Base-by-base conservation (phyloP, 139 green algal genomes). In the Coelastrella sp. region DNA sequence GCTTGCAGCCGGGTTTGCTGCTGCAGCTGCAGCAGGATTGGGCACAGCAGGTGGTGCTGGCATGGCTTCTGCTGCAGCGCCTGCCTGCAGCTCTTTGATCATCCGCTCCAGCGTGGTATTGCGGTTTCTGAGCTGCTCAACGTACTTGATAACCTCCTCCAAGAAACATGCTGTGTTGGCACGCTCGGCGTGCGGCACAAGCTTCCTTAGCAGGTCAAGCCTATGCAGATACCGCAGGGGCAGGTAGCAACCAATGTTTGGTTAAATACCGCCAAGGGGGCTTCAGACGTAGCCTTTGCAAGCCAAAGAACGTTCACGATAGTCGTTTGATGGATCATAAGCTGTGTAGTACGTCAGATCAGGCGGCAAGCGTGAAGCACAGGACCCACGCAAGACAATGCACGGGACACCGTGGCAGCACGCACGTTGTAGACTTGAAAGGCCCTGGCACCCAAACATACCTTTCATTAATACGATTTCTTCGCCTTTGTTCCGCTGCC, bases 161-260 rank as follows among this genome's bases (percentile, higher is more conserved):
- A 98, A 71, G 78, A 98, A 98, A 71, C 80, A 87, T 8, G 96
- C 96, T 6, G 97, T 98, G 94, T 98, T 98, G 60, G 96, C 93
- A 0, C 97, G 93, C 88, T 98, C 97, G 0, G 94, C 90, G 82
- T 98, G 96, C 0, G 97, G 97, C 81, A 98, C 96, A 4, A 98
- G 73, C 76, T 95, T 90, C 1, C 97, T 92, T 66, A 98, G 91
- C 5, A 91, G 66, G 20, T 98, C 96, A 65, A 98, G 79, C 89
- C 95, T 94, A 90, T 68, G 61, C 8, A 47, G 32, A 47, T 47
- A 47, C 32, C 32, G 32, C 32, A 47, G 32, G 32, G 32, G 32
- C 32, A 14, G 82, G 75, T 17, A 19, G 14, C 56, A n/a, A 68
- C 54, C 22, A 56, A 20, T 14, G n/a, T 60, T 47, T 47, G 0